Evolutionary conservation across 768 basidiomycete species (phyloP), one percentile per base, ranked within the genome.

Genomic region (Mycena albidolilacea): DNA sequence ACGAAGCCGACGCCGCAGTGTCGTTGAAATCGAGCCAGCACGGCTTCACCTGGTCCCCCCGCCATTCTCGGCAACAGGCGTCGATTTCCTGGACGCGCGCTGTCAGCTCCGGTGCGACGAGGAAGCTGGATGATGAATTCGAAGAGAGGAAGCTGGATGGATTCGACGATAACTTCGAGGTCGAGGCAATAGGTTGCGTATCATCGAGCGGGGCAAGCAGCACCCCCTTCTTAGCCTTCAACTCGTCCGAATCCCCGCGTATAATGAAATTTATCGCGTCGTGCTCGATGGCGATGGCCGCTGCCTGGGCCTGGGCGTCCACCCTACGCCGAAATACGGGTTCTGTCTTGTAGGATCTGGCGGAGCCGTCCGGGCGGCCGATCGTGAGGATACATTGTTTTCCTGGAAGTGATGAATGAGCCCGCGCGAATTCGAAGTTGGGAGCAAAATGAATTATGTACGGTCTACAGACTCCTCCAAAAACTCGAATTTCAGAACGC

Each of bases 301-400:
- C 90, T 0, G 83, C 91, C 57, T 85, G 85, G 0, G 80, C 81
- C 70, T 89, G 90, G 0, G 92, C 92, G 14, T 91, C 91, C 48
- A 74, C 81, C 74, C 88, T 87, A 46, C 85, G 84, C 17, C 82
- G 54, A 73, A 86, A 88, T 2, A 78, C 55, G 15, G 84, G 80
- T 35, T 87, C 84, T 0, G 90, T 90, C 35, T 86, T 84, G 81
- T 92, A 93, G 0, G 88, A 87, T 57, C 90, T 84, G 6, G 81
- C 80, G 2, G 79, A 69, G 19, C 90, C 90, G 41, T 88, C 84
- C 0, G 90, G 90, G 23, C 87, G 89, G 1, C 84, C 88, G 69
- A 93, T 88, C 0, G 90, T 91, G 50, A 93, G 78, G 61, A 90
- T 90, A 74, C 92, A 92, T 65, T 88, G 87, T 76, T 88, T 90